Percentiles rank a stretch among this genome's conserved stretches.
Evolutionary conservation across 2,329 filamentous ascomycete genomes (phyloP).

Genomic region (Stemphylium vesicarium): DNA sequence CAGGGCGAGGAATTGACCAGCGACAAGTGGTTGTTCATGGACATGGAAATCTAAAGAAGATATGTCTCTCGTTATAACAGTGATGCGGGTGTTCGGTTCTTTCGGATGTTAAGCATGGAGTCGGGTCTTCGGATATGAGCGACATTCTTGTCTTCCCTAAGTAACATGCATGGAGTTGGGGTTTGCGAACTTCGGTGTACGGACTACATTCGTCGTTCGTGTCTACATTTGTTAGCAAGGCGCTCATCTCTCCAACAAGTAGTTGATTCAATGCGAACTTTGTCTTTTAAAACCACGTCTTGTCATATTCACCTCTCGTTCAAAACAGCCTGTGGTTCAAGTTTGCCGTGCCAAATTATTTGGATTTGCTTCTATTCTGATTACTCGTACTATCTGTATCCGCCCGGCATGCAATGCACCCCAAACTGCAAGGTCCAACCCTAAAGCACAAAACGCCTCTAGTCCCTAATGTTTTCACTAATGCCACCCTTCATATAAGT

Average conservation of each 20-base stretch:
- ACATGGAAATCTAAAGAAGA: constrained; percentile 73
- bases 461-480: neutral
- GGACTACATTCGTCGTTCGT: constrained; percentile 1
- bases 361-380: neutral
- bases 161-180: constrained; percentile 7
- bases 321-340: too few species aligned
- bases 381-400: neutral
- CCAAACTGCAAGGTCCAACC: neutral
- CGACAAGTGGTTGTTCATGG: constrained; percentile 82
- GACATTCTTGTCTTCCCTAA: neutral
- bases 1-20: constrained; percentile 67
- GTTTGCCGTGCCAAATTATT: neutral
- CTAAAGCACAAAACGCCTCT: neutral
- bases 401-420: neutral
- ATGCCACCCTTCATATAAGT: neutral
- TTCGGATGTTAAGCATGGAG: neutral
- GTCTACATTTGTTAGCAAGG: constrained; percentile 2
- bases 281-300: neutral
- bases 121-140: too few species aligned
- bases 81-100: neutral
- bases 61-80: constrained; percentile 5
- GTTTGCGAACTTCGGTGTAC: neutral
- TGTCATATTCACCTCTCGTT: too few species aligned
- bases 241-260: neutral
- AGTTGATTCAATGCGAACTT: constrained; percentile 2